Evolutionary conservation across 2,329 filamentous ascomycete genomes (phyloP), one percentile per base, ranked within the genome.

Genomic region (Lachnellula occidentalis): DNA sequence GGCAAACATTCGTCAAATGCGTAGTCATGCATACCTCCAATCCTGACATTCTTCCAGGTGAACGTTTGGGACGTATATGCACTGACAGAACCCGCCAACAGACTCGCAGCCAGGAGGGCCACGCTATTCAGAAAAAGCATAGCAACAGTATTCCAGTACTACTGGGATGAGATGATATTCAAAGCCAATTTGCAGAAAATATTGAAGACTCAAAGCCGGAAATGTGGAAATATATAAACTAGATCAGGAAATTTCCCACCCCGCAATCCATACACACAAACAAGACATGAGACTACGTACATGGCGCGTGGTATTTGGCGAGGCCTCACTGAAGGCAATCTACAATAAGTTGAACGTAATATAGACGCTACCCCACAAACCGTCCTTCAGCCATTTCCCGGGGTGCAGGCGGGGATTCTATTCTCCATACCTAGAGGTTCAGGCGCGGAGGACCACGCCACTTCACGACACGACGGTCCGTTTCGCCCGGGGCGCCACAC

Each of bases 31-130:
- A 22, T 56, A 59, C 62, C 79, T 53, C 79, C 79, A 45, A 80
- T 77, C 49, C 70, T 71, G 45, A 76, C 77, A 62, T 77, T 79
- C 50, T 76, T 70, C 77, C 76, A 64, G 1, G 58, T 54, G 17
- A 58, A 62, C 8, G 56, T 43, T 51, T 64, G 62, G 42, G 54
- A 54, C 9, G 57, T 55, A 42, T 56, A 55, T 19, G 57, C 62
- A 43, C 56, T 50, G 21, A 54, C 52, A 27, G 51, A 47, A 21
- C 24, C 51, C 6, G 50, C 50, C 15, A 64, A 45, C 7, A 58
- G 45, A 31, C 55, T 27, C 6, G 54, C 41, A 48, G 57, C 58
- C 48, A 58, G 15, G 21, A 61, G 36, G 31, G 55, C 55, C 9
- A 54, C 50, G 34, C 50, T 36, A 27, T 52, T 27, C 41, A 58